Evolutionary conservation across 2,329 filamentous ascomycete genomes (phyloP).

Genomic region (Penicillium paneum): DNA sequence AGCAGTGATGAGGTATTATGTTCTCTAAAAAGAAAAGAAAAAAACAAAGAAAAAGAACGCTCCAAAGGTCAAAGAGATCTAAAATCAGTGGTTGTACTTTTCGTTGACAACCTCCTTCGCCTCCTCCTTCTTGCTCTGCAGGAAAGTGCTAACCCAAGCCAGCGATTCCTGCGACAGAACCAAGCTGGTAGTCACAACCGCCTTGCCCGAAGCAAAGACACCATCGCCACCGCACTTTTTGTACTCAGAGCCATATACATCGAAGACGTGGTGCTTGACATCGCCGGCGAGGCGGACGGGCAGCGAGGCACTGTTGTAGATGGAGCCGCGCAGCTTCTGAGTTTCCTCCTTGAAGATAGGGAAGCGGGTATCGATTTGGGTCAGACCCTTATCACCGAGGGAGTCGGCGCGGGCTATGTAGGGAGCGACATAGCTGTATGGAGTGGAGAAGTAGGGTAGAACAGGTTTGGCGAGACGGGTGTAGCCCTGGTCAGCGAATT

Average conservation of each 20-base stretch:
- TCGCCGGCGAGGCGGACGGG: constrained; percentile 63
- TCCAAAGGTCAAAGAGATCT: constrained; percentile 4
- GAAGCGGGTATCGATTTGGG: constrained; percentile 66
- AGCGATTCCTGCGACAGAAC: constrained; percentile 65
- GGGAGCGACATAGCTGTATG: constrained; percentile 77
- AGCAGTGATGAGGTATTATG: constrained; percentile 18
- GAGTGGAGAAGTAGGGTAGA: constrained; percentile 72
- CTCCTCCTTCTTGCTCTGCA: constrained; percentile 62
- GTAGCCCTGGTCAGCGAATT: constrained; percentile 72
- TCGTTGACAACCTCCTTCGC: constrained; percentile 56
- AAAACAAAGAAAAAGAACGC: constrained; percentile 3
- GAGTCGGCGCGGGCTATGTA: constrained; percentile 80
- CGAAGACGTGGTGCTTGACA: constrained; percentile 48
- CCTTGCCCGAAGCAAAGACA: constrained; percentile 66
- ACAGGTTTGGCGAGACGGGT: constrained; percentile 72
- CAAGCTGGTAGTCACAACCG: constrained; percentile 64
- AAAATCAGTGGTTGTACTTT: constrained; percentile 31
- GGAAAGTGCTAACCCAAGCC: constrained; percentile 57
- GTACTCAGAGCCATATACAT: constrained; percentile 45
- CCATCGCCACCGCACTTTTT: constrained; percentile 54
- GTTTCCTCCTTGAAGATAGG: constrained; percentile 74
- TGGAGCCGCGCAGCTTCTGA: constrained; percentile 63
- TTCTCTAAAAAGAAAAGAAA: constrained; percentile 19
- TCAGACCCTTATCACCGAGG: constrained; percentile 69
- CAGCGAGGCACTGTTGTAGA: constrained; percentile 59